These are phyloP conservation scores for Mytilinidion resinicola DNA, from an alignment of 495 filamentous ascomycete species.

Conservation along the genomic window DNA sequence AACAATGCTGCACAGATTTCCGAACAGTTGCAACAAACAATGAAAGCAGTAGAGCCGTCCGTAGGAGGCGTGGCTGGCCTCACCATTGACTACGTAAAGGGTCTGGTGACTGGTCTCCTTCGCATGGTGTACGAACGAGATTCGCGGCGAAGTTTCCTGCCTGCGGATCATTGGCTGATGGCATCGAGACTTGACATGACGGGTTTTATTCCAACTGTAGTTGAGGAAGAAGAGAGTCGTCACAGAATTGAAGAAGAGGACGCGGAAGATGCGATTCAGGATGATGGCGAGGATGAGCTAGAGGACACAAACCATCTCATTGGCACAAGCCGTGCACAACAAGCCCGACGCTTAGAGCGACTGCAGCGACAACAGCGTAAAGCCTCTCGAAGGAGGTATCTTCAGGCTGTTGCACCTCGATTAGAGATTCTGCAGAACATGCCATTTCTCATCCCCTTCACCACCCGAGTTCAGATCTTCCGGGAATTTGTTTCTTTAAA, in stretches of 20 bases:
- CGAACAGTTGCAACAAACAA: slow-evolving; percentile 3
- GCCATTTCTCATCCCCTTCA: slow-evolving; percentile 94
- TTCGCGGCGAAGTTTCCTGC: slow-evolving; percentile 78
- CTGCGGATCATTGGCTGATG: slow-evolving; percentile 88
- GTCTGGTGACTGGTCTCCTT: slow-evolving; percentile 73
- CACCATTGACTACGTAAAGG: slow-evolving; percentile 70
- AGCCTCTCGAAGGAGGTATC: slow-evolving; percentile 56
- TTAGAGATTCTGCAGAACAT: slow-evolving; percentile 90
- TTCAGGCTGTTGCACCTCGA: slow-evolving; percentile 72
- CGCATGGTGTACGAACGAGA: slow-evolving; percentile 91
- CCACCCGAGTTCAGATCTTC: slow-evolving; percentile 88
- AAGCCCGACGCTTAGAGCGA: slow-evolving; percentile 46
- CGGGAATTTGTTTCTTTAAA: slow-evolving; percentile 83
- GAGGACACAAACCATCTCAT: slow-evolving; percentile 40
- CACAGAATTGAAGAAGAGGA: slow-evolving; percentile 54
- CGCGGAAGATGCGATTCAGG: slow-evolving; percentile 38
- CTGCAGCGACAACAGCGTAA: slow-evolving; percentile 57
- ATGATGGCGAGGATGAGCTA: slow-evolving; percentile 47
- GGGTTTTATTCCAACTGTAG: slow-evolving; percentile 78
- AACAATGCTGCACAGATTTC: neutral
- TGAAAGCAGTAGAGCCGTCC: slow-evolving; percentile 27
- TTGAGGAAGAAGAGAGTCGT: slow-evolving; percentile 78
- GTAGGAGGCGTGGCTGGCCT: slow-evolving; percentile 62
- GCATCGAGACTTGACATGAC: slow-evolving; percentile 86
- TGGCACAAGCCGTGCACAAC: slow-evolving; percentile 49